Base-by-base conservation (phyloP, 2,329 filamentous ascomycete species). In the Fusarium nelsonii region DNA sequence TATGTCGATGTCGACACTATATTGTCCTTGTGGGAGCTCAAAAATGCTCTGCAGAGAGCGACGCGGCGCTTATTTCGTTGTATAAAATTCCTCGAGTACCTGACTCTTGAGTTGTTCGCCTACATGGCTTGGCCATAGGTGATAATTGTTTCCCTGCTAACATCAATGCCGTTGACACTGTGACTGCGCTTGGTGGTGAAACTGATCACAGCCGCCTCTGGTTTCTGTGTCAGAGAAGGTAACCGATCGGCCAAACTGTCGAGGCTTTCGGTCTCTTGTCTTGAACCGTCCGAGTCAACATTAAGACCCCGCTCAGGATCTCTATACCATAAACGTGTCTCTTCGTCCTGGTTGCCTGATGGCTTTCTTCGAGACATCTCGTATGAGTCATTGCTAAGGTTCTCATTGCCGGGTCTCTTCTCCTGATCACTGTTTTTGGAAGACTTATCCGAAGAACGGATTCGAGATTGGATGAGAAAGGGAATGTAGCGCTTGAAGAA, bases 401-500 rank as follows among this genome's bases (percentile, higher is more conserved):
- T 68, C 1, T 68, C 65, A 15, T 28, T 18, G 8, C 63, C 67
- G 8, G 67, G 62, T 44, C 63, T 55, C 32, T 74, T 67, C 30
- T 71, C 63, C 28, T 65, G 65, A 14, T 63, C 55, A 39, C 64
- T 34, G 56, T 63, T 73, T 8, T 60, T 64, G 2, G 68, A 68
- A 1, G 46, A 58, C 26, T 69, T 69, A n/a, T 70, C 63, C 20
- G 72, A 57, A 40, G 68, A 64, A 2, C 66, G 71, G 5, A 79
- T 73, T 3, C 63, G 71, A 1, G 73, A 64, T 1, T 66, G 64
- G 18, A 77, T 63, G 16, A 77, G 50, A 37, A 74, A 72, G 14
- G 75, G 75, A 1, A 77, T 56, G 58, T 72, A 75, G 5, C 78
- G 79, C 15, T 78, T 79, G 62, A 83, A 82, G 6, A 85, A 70